phyloP scores from a whole-genome alignment of 2,329 filamentous ascomycete genomes.

The Neoascochyta sp. region DNA sequence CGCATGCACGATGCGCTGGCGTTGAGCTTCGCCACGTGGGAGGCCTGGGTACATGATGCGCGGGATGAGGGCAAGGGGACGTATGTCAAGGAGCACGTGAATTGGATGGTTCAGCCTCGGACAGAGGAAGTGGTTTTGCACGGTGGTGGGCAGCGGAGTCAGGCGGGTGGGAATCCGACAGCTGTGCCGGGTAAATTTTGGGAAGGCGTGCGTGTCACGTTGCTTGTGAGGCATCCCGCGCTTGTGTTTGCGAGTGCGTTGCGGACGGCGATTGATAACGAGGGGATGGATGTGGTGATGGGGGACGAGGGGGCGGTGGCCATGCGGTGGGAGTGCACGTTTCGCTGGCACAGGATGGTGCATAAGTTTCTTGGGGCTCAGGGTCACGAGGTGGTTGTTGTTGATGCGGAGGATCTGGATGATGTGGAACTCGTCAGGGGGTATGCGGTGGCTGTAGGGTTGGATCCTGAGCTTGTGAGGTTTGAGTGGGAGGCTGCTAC shows the following conservation, averaged over 20 bases:
- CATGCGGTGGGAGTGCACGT: slow-evolving; percentile 15
- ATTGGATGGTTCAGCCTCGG: slow-evolving; percentile 12
- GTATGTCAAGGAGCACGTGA: slow-evolving; percentile 19
- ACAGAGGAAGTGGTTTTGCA: slow-evolving; percentile 8
- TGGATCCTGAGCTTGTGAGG: slow-evolving; percentile 8
- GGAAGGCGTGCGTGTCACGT: slow-evolving; percentile 7
- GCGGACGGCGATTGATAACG: slow-evolving; percentile 13
- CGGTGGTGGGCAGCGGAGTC: background rate
- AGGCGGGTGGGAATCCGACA: slow-evolving; percentile 9
- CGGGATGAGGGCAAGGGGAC: slow-evolving; percentile 7
- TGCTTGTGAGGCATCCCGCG: slow-evolving; percentile 19
- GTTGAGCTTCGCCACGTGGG: slow-evolving; percentile 4
- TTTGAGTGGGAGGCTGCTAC: slow-evolving; percentile 12
- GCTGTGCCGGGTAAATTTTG: slow-evolving; percentile 11
- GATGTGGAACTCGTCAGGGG: slow-evolving; percentile 6
- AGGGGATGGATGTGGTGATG: slow-evolving; percentile 6
- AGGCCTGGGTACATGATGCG: slow-evolving; percentile 3
- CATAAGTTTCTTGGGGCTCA: slow-evolving; percentile 10
- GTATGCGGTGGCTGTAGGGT: slow-evolving; percentile 13
- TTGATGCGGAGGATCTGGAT: slow-evolving; percentile 17
- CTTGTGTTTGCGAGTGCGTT: slow-evolving; percentile 16
- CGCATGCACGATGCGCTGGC: slow-evolving; percentile 6
- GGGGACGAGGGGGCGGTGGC: background rate
- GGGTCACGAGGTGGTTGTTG: slow-evolving; percentile 9
- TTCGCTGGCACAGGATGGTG: slow-evolving; percentile 13